phyloP scores from a whole-genome alignment of 148 eudicot genomes.

The Amaranthus cruentus region DNA sequence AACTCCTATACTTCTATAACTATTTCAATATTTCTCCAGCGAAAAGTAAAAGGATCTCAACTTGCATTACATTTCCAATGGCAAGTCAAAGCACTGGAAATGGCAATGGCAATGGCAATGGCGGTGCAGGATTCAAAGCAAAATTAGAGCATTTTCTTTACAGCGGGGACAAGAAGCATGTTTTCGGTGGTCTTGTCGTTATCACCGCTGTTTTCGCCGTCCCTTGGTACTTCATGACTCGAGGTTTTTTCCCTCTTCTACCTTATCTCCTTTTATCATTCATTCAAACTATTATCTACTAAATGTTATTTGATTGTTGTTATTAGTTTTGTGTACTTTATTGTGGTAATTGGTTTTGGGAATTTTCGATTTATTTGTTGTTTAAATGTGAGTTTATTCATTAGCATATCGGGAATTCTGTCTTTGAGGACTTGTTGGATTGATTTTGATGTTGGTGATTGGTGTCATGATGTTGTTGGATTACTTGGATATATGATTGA shows the following conservation, averaged over 20 bases:
- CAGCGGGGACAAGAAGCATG: conserved; percentile 86
- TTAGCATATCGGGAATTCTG: background rate
- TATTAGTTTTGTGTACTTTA: background rate
- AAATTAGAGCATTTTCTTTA: conserved; percentile 50
- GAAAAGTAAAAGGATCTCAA: too few relatives aligned
- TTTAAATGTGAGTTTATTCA: too few relatives aligned
- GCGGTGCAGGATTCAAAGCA: conserved; percentile 49
- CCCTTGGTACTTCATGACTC: conserved; percentile 73
- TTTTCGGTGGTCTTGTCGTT: conserved; percentile 49
- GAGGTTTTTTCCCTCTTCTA: conserved; percentile 37
- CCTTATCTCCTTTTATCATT: too few relatives aligned
- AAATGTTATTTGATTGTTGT: background rate
- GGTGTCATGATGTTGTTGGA: background rate
- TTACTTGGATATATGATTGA: background rate
- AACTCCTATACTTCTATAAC: too few relatives aligned
- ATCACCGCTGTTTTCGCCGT: conserved; percentile 50
- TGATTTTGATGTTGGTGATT: background rate
- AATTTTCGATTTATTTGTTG: too few relatives aligned
- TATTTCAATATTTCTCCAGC: too few relatives aligned
- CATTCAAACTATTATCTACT: background rate
- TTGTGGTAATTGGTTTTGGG: too few relatives aligned
- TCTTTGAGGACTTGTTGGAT: background rate
- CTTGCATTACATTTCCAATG: too few relatives aligned
- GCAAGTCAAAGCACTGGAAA: background rate
- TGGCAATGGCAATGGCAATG: conserved; percentile 12